phyloP scores from a whole-genome alignment of 1,139 yeast species.

The Yamadazyma dendronema region DNA sequence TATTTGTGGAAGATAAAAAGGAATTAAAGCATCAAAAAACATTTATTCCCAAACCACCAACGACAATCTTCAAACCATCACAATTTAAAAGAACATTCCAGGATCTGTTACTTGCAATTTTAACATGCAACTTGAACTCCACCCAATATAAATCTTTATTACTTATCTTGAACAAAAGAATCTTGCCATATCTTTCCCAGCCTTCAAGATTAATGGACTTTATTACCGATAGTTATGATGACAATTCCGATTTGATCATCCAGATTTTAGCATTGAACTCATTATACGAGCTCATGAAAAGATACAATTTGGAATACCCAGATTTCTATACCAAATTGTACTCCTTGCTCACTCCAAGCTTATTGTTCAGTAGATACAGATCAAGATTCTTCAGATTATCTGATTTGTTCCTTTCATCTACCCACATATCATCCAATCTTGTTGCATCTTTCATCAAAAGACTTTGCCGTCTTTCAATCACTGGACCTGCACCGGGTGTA shows the following conservation, averaged over 20 bases:
- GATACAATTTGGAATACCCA: conserved; percentile 87
- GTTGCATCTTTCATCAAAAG: conserved; percentile 89
- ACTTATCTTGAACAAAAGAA: conserved; percentile 72
- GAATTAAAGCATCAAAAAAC: conserved; percentile 33
- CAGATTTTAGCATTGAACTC: conserved; percentile 87
- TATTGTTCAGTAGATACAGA: conserved; percentile 76
- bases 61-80: conserved; percentile 51
- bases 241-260: conserved; percentile 59
- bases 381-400: conserved; percentile 86
- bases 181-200: conserved; percentile 76
- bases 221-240: conserved; percentile 78
- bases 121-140: conserved; percentile 48
- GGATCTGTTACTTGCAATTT: conserved; percentile 57
- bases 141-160: conserved; percentile 71
- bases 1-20: conserved; percentile 23
- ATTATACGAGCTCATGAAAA: conserved; percentile 78
- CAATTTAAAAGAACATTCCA: conserved; percentile 69
- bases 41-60: conserved; percentile 48
- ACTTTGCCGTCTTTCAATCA: conserved; percentile 69
- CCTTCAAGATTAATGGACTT: conserved; percentile 92
- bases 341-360: conserved; percentile 69
- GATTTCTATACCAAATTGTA: conserved; percentile 83
- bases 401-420: conserved; percentile 81
- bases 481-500: conserved; percentile 88
- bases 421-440: conserved; percentile 80